A percentile compares a stretch with the other conserved stretches of the same genome.
Conservation (phyloP, 2,329 filamentous ascomycete genomes). For the Xylariomycetidae sp. region DNA sequence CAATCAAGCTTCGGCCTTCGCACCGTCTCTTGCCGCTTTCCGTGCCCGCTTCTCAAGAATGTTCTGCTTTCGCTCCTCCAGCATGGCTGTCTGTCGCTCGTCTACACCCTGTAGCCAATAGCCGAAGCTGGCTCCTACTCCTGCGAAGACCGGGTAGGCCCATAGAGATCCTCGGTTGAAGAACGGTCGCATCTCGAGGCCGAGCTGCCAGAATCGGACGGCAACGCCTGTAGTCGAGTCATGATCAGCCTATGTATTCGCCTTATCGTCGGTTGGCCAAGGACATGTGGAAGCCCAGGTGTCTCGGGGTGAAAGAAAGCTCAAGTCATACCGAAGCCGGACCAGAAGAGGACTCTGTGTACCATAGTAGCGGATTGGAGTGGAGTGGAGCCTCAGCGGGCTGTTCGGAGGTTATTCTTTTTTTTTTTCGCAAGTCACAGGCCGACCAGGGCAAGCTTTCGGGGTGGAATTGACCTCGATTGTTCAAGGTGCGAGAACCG, state of each 20-base stretch:
- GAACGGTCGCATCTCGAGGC: constrained; percentile 95
- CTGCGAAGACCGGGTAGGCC: constrained; percentile 86
- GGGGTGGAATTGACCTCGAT: too few species aligned
- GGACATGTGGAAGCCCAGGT: too few species aligned
- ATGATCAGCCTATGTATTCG: too few species aligned
- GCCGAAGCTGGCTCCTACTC: constrained; percentile 83
- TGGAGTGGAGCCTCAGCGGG: constrained; percentile 15
- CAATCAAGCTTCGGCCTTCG: constrained; percentile 19
- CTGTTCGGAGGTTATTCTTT: constrained; percentile 6
- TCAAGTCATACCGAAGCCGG: constrained; percentile 73
- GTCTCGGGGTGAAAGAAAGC: too few species aligned
- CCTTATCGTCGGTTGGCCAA: too few species aligned
- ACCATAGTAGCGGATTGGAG: constrained; percentile 42
- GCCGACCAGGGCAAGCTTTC: too few species aligned
- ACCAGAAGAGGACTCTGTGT: constrained; percentile 71
- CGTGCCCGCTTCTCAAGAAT: constrained; percentile 86
- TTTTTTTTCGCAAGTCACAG: too few species aligned
- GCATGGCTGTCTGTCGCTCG: constrained; percentile 67
- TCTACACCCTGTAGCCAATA: constrained; percentile 96
- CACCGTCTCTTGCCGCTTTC: constrained; percentile 61
- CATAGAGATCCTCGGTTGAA: constrained; percentile 79
- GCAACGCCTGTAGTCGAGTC: constrained; percentile 85
- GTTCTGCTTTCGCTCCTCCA: constrained; percentile 70
- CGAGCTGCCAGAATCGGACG: constrained; percentile 91
- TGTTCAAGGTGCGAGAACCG: too few species aligned